Evolutionary conservation across 2,329 filamentous ascomycete genomes (phyloP), one percentile per base, ranked within the genome.

Genomic region (Colletotrichum orbiculare): DNA sequence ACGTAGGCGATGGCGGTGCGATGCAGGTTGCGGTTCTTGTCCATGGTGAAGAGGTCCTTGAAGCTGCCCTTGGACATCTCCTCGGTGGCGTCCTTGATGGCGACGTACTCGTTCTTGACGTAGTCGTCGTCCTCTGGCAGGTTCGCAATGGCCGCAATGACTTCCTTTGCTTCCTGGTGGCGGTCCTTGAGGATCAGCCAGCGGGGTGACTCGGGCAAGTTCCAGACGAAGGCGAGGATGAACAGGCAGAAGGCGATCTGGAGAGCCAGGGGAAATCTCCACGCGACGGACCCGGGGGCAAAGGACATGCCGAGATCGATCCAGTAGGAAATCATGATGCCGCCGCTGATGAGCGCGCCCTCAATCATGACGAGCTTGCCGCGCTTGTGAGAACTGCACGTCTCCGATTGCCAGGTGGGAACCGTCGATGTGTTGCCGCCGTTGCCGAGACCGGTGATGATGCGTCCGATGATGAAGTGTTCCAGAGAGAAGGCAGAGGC

Each of bases 321-420:
- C 87, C 87, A 89, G 74, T 88, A 88, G 4, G 81, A 83, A 25
- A 87, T 78, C 71, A 83, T 85, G 72, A 87, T 84, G 41, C 86
- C 86, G 33, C 81, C 79, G 0, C 84, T 86, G 67, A 88, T 87
- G 57, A 87, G 76, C 6, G 84, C 84, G 15, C 85, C 85, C 71
- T 88, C 85, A 50, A 88, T 81, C 83, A 87, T 87, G 72, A 89
- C 85, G 34, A 87, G 77, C 68, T 85, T 86, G n/a, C 85, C 86
- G 53, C 86, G 79, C 69, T 86, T 85, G 69, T 88, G 83, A 3
- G 84, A 78, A 13, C 81, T 82, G 43, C 85, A 87, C 0, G 83
- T 86, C 72, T 89, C 87, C 0, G 85, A 86, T 64, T 88, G 85
- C 86, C 86, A 89, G 53, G 85, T 87, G 4, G 86, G 86, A 10